phyloP scores from a whole-genome alignment of 306 rosid genomes.

The Cucurbita ficifolia region DNA sequence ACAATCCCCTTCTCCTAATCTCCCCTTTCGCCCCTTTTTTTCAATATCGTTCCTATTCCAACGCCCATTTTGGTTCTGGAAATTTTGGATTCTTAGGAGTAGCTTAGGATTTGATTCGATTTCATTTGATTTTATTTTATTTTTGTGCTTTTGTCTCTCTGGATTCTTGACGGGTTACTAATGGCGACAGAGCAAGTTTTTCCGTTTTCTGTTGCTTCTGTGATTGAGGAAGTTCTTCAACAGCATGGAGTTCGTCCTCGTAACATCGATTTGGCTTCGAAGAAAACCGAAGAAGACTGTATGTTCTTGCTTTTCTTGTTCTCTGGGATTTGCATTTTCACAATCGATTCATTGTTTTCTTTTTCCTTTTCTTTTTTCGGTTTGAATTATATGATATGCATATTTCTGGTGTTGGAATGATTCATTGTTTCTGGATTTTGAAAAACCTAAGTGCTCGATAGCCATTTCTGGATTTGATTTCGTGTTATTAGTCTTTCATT shows the following conservation, averaged over 20 bases:
- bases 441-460: not conserved
- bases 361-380: not conserved
- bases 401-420: not conserved
- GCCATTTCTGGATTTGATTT: too few species aligned
- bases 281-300: conserved; percentile 74
- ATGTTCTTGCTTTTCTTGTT: conserved; percentile 10
- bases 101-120: conserved; percentile 12
- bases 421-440: not conserved
- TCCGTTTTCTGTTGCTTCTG: conserved; percentile 55
- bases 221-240: conserved; percentile 70
- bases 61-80: not conserved
- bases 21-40: not conserved
- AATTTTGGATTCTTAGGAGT: not conserved
- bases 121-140: conserved; percentile 12
- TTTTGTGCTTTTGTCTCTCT: not conserved
- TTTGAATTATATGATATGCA: not conserved
- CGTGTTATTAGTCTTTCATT: not conserved
- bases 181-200: conserved; percentile 48
- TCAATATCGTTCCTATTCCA: not conserved
- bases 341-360: not conserved
- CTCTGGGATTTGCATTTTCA: not conserved
- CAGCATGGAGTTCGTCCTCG: conserved; percentile 24
- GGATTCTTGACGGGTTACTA: conserved; percentile 5
- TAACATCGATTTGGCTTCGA: conserved; percentile 33
- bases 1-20: conserved; percentile 13